Evolutionary conservation across 1,284 basidiomycete genomes (phyloP).

Genomic region (Ustilago xerochloae): DNA sequence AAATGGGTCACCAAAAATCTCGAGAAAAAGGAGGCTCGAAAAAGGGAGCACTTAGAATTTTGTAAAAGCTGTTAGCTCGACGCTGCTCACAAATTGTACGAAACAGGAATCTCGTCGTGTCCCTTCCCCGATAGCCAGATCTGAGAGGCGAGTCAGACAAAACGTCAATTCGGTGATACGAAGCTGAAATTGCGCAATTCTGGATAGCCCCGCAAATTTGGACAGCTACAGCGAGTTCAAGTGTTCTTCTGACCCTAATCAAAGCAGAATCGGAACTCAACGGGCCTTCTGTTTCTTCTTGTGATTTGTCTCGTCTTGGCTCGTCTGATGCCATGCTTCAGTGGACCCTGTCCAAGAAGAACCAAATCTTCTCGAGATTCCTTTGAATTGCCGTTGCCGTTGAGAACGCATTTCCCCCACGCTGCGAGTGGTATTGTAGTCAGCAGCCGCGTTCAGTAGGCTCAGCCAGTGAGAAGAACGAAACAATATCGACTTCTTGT

Average conservation of each 20-base stretch:
- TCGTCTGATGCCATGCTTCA: background rate
- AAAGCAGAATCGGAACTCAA: background rate
- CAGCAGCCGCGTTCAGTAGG: background rate
- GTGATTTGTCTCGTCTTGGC: background rate
- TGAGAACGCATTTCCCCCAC: background rate
- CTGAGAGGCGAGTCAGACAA: too few species aligned
- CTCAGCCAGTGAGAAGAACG: background rate
- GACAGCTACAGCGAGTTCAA: background rate
- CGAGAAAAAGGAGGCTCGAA: background rate
- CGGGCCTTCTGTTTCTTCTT: background rate
- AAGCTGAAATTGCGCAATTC: slow-evolving; percentile 3
- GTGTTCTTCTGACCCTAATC: background rate
- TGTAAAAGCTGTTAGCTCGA: too few species aligned
- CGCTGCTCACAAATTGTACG: too few species aligned
- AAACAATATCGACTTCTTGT: background rate
- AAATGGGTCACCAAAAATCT: background rate
- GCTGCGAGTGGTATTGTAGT: background rate
- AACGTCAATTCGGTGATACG: background rate
- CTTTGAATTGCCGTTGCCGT: background rate
- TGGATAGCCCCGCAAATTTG: background rate
- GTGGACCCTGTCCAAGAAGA: background rate
- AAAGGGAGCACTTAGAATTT: too few species aligned
- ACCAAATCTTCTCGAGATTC: background rate
- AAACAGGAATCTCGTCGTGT: too few species aligned
- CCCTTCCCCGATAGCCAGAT: too few species aligned